phyloP scores from a whole-genome alignment of 176 grass and related monocot genomes.

The Hordeum marinum region DNA sequence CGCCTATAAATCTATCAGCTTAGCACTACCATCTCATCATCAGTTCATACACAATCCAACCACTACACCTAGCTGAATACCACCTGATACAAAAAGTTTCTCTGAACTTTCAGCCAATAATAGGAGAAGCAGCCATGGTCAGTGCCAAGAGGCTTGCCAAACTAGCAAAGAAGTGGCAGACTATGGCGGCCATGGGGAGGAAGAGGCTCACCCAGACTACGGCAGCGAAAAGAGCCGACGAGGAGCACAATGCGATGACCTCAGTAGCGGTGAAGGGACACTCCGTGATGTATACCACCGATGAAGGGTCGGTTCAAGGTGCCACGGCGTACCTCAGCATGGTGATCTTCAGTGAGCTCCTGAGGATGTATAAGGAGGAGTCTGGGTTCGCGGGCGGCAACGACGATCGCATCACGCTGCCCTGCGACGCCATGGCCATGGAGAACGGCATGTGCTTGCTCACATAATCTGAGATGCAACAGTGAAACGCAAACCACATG shows the following conservation, averaged over 20 bases:
- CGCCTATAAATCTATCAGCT: conserved; percentile 29
- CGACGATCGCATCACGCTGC: conserved; percentile 31
- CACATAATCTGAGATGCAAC: too few species aligned
- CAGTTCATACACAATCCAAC: conserved; percentile 5
- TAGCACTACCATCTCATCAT: not conserved
- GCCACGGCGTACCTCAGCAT: conserved; percentile 6
- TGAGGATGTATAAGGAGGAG: conserved; percentile 41
- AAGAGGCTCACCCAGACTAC: not conserved
- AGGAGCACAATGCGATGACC: not conserved
- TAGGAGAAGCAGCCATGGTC: conserved; percentile 15
- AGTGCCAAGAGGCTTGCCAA: conserved; percentile 24
- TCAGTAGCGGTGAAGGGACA: conserved; percentile 14
- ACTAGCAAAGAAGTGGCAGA: conserved; percentile 45
- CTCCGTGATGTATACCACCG: conserved; percentile 2
- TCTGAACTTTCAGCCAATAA: not conserved
- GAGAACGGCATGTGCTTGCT: conserved; percentile 45
- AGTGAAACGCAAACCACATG: too few species aligned
- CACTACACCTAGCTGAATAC: not conserved
- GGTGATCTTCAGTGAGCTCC: conserved; percentile 16
- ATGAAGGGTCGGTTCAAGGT: conserved; percentile 17
- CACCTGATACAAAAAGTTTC: not conserved
- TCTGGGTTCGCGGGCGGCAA: conserved; percentile 25
- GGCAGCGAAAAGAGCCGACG: not conserved
- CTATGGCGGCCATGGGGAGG: not conserved
- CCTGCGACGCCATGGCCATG: conserved; percentile 29